These are phyloP conservation scores for Vinca minor DNA, from an alignment of 257 asterid genomes.

Conservation along the genomic window DNA sequence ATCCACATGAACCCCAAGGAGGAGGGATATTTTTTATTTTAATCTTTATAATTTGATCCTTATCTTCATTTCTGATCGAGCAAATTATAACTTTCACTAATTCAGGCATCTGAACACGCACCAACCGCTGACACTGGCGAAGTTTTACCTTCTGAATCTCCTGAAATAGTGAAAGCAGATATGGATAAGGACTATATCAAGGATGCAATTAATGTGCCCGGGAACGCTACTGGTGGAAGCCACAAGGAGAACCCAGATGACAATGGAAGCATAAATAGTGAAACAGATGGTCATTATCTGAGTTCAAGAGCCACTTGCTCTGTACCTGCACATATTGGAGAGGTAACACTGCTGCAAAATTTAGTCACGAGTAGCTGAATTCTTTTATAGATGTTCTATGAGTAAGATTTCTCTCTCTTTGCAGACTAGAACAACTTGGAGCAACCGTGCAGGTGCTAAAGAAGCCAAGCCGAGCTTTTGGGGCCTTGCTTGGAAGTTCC, in stretches of 20 bases:
- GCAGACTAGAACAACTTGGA: conserved; percentile 32
- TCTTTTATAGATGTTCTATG: neutral
- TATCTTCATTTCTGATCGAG: conserved; percentile 1
- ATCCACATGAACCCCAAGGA: neutral
- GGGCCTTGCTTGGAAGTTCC: conserved; percentile 67
- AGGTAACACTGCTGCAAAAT: conserved; percentile 11
- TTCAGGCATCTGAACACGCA: conserved; percentile 49
- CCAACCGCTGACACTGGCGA: conserved; percentile 38
- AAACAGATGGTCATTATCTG: conserved; percentile 9
- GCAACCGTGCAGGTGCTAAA: conserved; percentile 60
- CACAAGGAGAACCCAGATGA: conserved; percentile 12
- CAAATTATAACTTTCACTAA: conserved; percentile 1
- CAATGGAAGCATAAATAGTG: conserved; percentile 20
- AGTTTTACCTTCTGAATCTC: conserved; percentile 32
- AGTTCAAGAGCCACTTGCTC: conserved; percentile 7
- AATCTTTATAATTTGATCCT: neutral
- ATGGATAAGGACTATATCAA: conserved; percentile 16
- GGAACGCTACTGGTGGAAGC: conserved; percentile 4
- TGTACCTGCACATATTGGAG: conserved; percentile 11
- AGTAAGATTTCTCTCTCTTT: conserved; percentile 9
- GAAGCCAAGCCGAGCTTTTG: conserved; percentile 83
- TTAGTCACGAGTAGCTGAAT: conserved; percentile 24
- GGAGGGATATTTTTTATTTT: neutral
- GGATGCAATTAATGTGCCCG: conserved; percentile 19
- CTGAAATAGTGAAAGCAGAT: conserved; percentile 30